A percentile compares a stretch with the other conserved stretches of the same genome.
Conservation (phyloP, 805 yeast species). For the Blastobotrys parvus region DNA sequence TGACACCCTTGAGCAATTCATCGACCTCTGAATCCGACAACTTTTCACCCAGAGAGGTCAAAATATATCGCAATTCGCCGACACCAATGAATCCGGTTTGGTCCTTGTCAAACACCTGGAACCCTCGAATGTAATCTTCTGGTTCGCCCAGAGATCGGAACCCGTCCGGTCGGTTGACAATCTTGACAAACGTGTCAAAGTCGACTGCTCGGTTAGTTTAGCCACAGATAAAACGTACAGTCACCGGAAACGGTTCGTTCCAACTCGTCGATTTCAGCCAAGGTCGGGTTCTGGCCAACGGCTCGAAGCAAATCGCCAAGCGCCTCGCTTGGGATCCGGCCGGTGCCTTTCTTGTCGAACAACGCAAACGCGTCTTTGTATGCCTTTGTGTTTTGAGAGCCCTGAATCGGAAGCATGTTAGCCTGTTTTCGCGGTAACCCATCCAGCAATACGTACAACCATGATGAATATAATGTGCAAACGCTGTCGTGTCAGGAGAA, state of each 20-base stretch:
- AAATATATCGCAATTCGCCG: constrained; percentile 90
- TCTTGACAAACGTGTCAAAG: constrained; percentile 66
- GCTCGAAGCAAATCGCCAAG: constrained; percentile 93
- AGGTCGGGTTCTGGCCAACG: constrained; percentile 96
- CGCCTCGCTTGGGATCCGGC: constrained; percentile 72
- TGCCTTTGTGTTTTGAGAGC: constrained; percentile 33
- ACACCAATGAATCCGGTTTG: constrained; percentile 93
- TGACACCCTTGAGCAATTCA: constrained; percentile 91
- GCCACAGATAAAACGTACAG: constrained; percentile 19
- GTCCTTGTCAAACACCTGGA: constrained; percentile 96
- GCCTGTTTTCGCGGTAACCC: background rate
- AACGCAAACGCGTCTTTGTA: constrained; percentile 92
- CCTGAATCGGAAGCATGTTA: constrained; percentile 1
- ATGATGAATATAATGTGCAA: too few relatives aligned
- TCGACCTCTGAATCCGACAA: constrained; percentile 86
- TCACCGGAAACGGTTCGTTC: constrained; percentile 34
- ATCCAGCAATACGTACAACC: too few relatives aligned
- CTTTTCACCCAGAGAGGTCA: constrained; percentile 95
- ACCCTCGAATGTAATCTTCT: constrained; percentile 87
- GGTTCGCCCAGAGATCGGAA: constrained; percentile 83
- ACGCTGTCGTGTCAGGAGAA: too few relatives aligned
- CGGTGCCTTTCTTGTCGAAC: constrained; percentile 93
- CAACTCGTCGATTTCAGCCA: constrained; percentile 68
- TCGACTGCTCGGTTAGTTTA: constrained; percentile 40
- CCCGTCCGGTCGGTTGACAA: constrained; percentile 80